Evolutionary conservation across 78 protist genomes (phyloP).

Genomic region (Dictyostelium citrinum): DNA sequence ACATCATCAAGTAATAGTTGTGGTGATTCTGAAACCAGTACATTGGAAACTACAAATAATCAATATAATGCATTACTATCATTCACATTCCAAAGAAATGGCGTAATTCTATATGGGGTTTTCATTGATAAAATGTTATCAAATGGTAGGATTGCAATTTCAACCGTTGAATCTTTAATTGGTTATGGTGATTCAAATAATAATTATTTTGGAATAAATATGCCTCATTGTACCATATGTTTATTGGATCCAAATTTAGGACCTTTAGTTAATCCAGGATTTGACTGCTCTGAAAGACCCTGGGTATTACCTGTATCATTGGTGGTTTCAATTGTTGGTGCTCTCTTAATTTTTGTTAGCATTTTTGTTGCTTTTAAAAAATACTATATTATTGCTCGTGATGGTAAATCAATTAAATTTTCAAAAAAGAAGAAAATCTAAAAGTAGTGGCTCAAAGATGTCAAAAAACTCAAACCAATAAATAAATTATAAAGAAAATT

Average conservation of each 20-base stretch:
- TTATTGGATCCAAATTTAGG: background rate
- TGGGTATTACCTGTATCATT: constrained; percentile 9
- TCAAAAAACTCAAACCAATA: background rate
- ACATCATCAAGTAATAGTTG: background rate
- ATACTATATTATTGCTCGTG: background rate
- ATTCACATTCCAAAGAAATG: constrained; percentile 7
- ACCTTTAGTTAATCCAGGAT: background rate
- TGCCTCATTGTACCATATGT: background rate
- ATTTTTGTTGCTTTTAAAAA: background rate
- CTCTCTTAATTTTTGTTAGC: background rate
- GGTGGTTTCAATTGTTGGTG: background rate
- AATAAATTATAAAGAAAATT: too few relatives aligned
- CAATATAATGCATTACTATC: background rate
- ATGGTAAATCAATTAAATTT: background rate
- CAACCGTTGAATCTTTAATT: background rate
- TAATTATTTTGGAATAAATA: background rate
- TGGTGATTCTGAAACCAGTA: background rate
- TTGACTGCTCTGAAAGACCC: background rate
- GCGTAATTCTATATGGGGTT: constrained; percentile 3
- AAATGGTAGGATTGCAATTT: constrained; percentile 4
- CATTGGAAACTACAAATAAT: background rate
- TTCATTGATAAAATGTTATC: constrained; percentile 20
- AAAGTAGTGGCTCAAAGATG: background rate
- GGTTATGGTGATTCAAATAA: background rate
- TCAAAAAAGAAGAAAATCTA: background rate